Percentiles rank a stretch among this genome's conserved stretches.
Conservation (phyloP, 2,329 filamentous ascomycete species). For the Fusarium compactum region DNA sequence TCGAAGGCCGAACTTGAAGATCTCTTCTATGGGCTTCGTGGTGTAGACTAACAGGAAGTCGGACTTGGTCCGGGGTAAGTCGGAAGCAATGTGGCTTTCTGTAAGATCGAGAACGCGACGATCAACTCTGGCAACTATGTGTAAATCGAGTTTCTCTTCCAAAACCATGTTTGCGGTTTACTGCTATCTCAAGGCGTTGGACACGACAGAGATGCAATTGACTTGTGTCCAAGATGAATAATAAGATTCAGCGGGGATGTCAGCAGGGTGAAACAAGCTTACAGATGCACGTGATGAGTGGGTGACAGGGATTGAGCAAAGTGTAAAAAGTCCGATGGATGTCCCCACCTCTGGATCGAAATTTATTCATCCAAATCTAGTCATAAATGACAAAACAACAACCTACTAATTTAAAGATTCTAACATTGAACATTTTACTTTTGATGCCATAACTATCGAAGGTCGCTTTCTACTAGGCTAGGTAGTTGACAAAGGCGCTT, state of each 20-base stretch:
- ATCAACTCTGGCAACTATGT: not conserved
- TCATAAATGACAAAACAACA: not conserved
- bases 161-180: not conserved
- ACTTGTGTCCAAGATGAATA: not conserved
- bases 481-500: fast-evolving
- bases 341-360: not conserved
- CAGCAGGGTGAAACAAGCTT: not conserved
- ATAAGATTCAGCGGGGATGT: not conserved
- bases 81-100: not conserved
- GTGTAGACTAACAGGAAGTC: not conserved
- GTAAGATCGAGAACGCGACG: not conserved
- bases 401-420: fast-evolving
- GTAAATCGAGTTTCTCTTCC: not conserved
- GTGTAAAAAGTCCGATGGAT: not conserved
- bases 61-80: not conserved
- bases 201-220: not conserved
- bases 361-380: fast-evolving
- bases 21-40: not conserved
- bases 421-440: fast-evolving
- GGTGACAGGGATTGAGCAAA: not conserved
- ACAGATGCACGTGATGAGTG: not conserved
- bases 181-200: not conserved
- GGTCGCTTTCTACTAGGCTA: fast-evolving
- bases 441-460: not conserved
- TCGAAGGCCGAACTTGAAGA: not conserved